Evolutionary conservation across 345 rosid genomes (phyloP), one percentile per base, ranked within the genome.

Genomic region (Sonneratia caseolaris): DNA sequence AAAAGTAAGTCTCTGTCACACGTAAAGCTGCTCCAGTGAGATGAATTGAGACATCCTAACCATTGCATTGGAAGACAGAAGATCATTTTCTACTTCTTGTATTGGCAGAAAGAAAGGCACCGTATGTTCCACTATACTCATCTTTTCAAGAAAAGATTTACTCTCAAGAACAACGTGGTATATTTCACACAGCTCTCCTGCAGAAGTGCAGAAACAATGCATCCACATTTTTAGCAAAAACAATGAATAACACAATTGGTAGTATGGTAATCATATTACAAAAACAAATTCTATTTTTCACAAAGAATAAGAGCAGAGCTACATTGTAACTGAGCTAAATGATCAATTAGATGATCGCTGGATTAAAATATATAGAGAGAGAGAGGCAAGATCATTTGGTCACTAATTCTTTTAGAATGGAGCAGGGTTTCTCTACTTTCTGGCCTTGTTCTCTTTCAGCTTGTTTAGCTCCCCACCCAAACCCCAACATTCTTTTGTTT

Each of bases 91-190:
- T 76, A 89, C 86, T 76, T 90, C 99, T 70, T 90, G 85, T 69
- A 92, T 74, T 37, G 97, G 97, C 73, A 95, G 79, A 83, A 90
- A 95, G 85, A 95, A 95, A 36, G 99, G 99, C 81, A 95, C 73
- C 74, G 97, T 95, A 74, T 95, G 99, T 77, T 95, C 97, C 71
- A 79, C 84, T 78, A 95, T 96, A 38, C 85, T 89, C 99, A 95
- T 90, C 83, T 87, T 95, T 76, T 95, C 96, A 72, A 95, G 85
- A 80, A 95, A 95, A 69, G 97, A 95, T 82, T 86, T 92, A 83
- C 97, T 95, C 77, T 90, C 93, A 72, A 95, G 92, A 76, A 95
- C 91, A 77, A 92, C 81, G 76, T 95, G 97, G 80, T 89, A 92
- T 73, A 84, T 66, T 77, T 92, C 97, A 73, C 91, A 90, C 73